A percentile compares a stretch with the other conserved stretches of the same genome.
These are phyloP conservation scores for Apiotrichum siamense DNA, from an alignment of 1,284 basidiomycete genomes.

Conservation along the genomic window DNA sequence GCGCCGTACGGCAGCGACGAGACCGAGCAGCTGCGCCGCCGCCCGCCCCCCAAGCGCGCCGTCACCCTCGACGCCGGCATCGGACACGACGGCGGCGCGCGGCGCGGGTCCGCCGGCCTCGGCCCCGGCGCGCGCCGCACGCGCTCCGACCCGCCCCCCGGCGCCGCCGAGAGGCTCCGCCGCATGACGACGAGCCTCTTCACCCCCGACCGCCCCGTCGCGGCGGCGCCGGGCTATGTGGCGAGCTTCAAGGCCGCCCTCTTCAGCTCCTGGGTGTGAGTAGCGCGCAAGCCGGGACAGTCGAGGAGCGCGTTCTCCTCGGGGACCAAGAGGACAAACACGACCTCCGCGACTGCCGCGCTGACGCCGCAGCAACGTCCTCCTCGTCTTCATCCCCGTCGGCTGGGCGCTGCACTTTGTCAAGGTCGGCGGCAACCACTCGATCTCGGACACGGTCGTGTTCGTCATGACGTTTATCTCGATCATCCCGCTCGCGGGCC, in stretches of 20 bases:
- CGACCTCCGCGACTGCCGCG: too few relatives aligned
- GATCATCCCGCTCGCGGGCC: constrained; percentile 42
- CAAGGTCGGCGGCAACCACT: constrained; percentile 36
- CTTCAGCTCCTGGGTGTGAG: constrained; percentile 46
- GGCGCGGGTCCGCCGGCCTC: not conserved
- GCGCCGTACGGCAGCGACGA: too few relatives aligned
- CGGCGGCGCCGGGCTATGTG: constrained; percentile 43
- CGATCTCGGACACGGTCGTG: constrained; percentile 40
- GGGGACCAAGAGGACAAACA: not conserved
- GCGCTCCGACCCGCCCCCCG: not conserved
- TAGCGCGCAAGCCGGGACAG: not conserved
- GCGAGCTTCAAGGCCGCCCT: constrained; percentile 40
- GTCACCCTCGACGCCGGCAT: not conserved
- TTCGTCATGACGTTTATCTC: constrained; percentile 45
- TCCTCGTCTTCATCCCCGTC: constrained; percentile 49
- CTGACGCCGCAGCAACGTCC: constrained; percentile 38
- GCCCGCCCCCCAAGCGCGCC: constrained; percentile 2
- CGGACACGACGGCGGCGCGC: not conserved
- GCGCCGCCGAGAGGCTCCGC: constrained; percentile 15
- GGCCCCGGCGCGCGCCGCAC: not conserved
- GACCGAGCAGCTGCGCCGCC: too few relatives aligned
- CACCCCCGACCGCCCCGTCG: constrained; percentile 41
- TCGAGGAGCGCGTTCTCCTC: not conserved
- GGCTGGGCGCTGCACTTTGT: constrained; percentile 49
- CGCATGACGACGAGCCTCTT: constrained; percentile 43